phyloP scores from a whole-genome alignment of 768 basidiomycete genomes.

The Stropharia rugosoannulata region DNA sequence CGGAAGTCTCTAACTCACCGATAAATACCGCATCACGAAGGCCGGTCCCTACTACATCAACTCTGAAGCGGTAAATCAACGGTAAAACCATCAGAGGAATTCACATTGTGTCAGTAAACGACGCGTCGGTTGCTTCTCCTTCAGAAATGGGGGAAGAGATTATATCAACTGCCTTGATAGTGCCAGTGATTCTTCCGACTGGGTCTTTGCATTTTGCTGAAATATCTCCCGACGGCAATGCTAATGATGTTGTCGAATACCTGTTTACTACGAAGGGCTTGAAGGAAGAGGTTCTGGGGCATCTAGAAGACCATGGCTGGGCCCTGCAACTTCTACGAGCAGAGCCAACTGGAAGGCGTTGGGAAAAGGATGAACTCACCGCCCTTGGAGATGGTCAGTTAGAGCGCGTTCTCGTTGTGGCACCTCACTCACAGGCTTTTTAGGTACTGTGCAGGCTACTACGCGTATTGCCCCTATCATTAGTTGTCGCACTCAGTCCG shows the following conservation, averaged over 20 bases:
- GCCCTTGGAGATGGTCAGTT: conserved; percentile 60
- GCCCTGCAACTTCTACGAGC: conserved; percentile 63
- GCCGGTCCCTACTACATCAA: no score
- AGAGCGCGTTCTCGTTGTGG: neutral
- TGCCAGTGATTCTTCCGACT: conserved; percentile 59
- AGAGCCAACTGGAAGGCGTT: conserved; percentile 57
- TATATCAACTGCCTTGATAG: conserved; percentile 28
- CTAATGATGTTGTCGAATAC: conserved; percentile 57
- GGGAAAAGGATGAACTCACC: conserved; percentile 73
- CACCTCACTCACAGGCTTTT: neutral
- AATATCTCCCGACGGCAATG: conserved; percentile 49
- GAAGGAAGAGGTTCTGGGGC: conserved; percentile 53
- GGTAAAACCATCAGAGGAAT: neutral
- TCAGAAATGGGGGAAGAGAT: neutral
- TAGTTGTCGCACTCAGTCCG: conserved; percentile 33
- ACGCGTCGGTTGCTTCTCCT: neutral
- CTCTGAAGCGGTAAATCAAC: no score
- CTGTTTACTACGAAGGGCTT: conserved; percentile 49
- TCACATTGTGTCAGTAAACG: neutral
- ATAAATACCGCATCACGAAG: no score
- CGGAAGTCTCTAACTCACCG: no score
- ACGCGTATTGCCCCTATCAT: conserved; percentile 53
- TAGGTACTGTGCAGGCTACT: conserved; percentile 51
- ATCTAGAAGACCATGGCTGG: conserved; percentile 61
- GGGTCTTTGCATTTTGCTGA: conserved; percentile 65